Conservation (phyloP, 805 yeast genomes). For the Maudiozyma pseudohumilis region DNA sequence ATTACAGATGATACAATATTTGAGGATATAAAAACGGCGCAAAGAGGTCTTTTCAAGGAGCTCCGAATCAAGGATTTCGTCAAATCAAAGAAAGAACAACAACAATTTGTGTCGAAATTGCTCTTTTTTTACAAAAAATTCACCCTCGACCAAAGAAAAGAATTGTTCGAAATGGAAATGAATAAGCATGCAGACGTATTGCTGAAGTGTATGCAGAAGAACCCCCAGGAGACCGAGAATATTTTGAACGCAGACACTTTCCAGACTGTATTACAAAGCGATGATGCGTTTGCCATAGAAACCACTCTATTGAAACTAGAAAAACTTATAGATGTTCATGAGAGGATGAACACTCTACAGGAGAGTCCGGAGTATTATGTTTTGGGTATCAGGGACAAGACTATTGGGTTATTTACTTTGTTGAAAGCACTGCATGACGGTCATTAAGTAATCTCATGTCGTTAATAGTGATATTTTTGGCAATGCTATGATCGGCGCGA, state of each 20-base stretch:
- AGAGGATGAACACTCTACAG: conserved; percentile 2
- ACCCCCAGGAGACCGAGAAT: neutral
- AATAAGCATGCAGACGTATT: conserved; percentile 3
- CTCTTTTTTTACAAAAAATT: conserved; percentile 23
- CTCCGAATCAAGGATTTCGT: conserved; percentile 17
- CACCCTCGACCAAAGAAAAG: conserved; percentile 10
- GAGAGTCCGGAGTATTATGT: conserved; percentile 18
- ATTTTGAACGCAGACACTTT: conserved; percentile 2
- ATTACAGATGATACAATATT: conserved; percentile 17
- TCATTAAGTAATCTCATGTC: too few species aligned
- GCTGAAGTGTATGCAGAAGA: neutral
- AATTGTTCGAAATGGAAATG: conserved; percentile 11
- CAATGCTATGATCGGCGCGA: too few species aligned
- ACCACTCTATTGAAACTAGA: conserved; percentile 18
- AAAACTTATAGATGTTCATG: conserved; percentile 6
- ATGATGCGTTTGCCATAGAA: conserved; percentile 15
- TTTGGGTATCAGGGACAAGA: conserved; percentile 22
- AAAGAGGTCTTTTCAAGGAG: conserved; percentile 18
- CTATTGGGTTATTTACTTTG: conserved; percentile 4
- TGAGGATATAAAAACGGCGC: conserved; percentile 18
- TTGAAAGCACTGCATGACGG: too few species aligned
- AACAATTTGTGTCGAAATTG: conserved; percentile 17
- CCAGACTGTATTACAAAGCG: conserved; percentile 4
- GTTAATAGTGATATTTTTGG: too few species aligned
- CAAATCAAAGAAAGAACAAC: conserved; percentile 16